These are phyloP conservation scores for Sanghuangporus weigelae DNA, from an alignment of 1,284 basidiomycete species.

Conservation along the genomic window DNA sequence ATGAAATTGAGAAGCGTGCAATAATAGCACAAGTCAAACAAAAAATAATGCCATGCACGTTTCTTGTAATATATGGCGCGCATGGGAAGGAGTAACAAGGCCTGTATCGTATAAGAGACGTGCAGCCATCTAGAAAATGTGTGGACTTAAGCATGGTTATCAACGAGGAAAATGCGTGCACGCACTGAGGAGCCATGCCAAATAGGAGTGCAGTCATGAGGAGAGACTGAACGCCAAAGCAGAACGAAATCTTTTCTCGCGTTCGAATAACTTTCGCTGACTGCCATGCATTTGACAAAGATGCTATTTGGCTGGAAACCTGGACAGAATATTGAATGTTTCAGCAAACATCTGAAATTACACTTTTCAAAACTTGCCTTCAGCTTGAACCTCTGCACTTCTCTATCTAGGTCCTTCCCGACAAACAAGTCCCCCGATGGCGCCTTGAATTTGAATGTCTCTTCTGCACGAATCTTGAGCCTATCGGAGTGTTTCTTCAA, in stretches of 20 bases:
- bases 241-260: slow-evolving; percentile 88
- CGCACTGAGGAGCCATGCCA: slow-evolving; percentile 76
- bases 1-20: slow-evolving; percentile 85
- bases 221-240: slow-evolving; percentile 87
- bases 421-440: slow-evolving; percentile 55
- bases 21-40: slow-evolving; percentile 91
- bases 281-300: slow-evolving; percentile 74
- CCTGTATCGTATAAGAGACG: slow-evolving; percentile 71
- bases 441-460: slow-evolving; percentile 47
- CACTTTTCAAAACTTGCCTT: slow-evolving; percentile 34
- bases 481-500: slow-evolving; percentile 82
- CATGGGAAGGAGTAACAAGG: slow-evolving; percentile 72
- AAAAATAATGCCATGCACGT: slow-evolving; percentile 88
- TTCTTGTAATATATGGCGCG: slow-evolving; percentile 84
- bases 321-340: slow-evolving; percentile 27
- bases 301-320: slow-evolving; percentile 72
- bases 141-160: background rate
- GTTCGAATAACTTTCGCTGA: slow-evolving; percentile 88
- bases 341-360: background rate
- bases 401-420: slow-evolving; percentile 76
- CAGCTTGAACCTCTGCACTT: slow-evolving; percentile 75
- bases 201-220: slow-evolving; percentile 79
- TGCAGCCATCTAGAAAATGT: slow-evolving; percentile 60
- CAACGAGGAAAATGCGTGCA: slow-evolving; percentile 33
- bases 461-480: slow-evolving; percentile 74